Evolutionary conservation across 2,329 filamentous ascomycete species (phyloP).

Genomic region (Penicillium corylophilum): DNA sequence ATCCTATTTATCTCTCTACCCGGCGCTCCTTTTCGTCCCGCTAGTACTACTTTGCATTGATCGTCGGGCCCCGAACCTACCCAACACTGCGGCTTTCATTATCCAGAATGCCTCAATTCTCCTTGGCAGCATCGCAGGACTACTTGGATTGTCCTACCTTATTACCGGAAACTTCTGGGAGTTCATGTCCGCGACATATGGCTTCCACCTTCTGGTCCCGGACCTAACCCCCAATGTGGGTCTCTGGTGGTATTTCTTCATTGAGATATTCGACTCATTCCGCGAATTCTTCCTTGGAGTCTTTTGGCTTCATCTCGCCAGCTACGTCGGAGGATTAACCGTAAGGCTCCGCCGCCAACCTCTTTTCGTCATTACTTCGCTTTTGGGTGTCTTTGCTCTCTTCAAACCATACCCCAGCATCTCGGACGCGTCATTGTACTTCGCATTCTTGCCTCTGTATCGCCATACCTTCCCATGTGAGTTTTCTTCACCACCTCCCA

Average conservation of each 20-base stretch:
- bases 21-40: conserved; percentile 79
- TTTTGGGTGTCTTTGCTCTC: conserved; percentile 85
- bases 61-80: conserved; percentile 45
- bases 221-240: conserved; percentile 94
- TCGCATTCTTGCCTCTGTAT: conserved; percentile 80
- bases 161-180: conserved; percentile 79
- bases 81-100: conserved; percentile 51
- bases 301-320: conserved; percentile 92
- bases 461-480: conserved; percentile 83
- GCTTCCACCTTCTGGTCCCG: conserved; percentile 83
- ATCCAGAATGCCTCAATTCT: conserved; percentile 56
- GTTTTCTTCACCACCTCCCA: conserved; percentile 27
- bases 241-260: conserved; percentile 99
- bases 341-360: conserved; percentile 82
- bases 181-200: conserved; percentile 86
- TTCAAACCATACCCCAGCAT: conserved; percentile 98
- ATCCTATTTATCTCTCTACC: conserved; percentile 89
- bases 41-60: conserved; percentile 79
- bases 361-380: conserved; percentile 77
- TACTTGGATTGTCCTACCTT: conserved; percentile 70
- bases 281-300: conserved; percentile 94
- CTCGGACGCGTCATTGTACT: conserved; percentile 81
- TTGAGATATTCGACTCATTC: conserved; percentile 99
- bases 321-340: conserved; percentile 83
- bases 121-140: conserved; percentile 53